phyloP scores from a whole-genome alignment of 2,329 filamentous ascomycete species.

The Aspergillus ochraceus region DNA sequence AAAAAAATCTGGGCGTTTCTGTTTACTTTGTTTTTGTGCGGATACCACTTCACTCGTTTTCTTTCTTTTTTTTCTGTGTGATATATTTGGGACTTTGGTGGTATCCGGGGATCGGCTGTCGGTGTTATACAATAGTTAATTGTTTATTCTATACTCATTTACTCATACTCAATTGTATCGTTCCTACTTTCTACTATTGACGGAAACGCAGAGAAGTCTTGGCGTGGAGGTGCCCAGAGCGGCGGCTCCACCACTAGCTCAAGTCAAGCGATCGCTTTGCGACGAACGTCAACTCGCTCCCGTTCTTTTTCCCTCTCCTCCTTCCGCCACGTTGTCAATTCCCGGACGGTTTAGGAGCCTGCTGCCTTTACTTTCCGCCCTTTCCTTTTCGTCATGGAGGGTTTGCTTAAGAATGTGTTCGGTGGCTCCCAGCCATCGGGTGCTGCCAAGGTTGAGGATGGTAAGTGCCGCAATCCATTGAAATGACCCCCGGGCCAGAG shows the following conservation, averaged over 20 bases:
- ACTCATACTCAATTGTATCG: neutral
- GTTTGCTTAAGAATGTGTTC: conserved; percentile 42
- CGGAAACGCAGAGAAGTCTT: neutral
- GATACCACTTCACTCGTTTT: conserved; percentile 32
- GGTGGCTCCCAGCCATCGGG: conserved; percentile 33
- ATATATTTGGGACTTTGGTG: conserved; percentile 9
- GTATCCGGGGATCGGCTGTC: conserved; percentile 5
- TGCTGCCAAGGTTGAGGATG: conserved; percentile 36
- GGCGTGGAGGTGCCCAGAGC: conserved; percentile 7
- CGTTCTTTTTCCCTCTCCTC: conserved; percentile 16
- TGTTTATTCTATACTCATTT: neutral
- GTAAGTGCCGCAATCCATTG: conserved; percentile 24
- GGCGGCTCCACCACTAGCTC: conserved; percentile 20
- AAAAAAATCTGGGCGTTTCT: conserved; percentile 25
- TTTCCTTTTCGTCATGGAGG: conserved; percentile 36
- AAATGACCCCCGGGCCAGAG: conserved; percentile 10
- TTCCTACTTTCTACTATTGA: neutral
- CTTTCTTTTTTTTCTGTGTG: conserved; percentile 9
- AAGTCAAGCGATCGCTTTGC: conserved; percentile 19
- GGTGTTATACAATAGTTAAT: neutral
- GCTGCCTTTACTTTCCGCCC: conserved; percentile 20
- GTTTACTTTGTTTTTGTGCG: conserved; percentile 22
- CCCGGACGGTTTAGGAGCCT: conserved; percentile 5
- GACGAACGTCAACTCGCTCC: conserved; percentile 25
- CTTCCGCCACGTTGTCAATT: conserved; percentile 21